A percentile compares a stretch with the other conserved stretches of the same genome.
Evolutionary conservation across 352 stramenopile genomes (phyloP).

Genomic region (Pythium plurisporium): DNA sequence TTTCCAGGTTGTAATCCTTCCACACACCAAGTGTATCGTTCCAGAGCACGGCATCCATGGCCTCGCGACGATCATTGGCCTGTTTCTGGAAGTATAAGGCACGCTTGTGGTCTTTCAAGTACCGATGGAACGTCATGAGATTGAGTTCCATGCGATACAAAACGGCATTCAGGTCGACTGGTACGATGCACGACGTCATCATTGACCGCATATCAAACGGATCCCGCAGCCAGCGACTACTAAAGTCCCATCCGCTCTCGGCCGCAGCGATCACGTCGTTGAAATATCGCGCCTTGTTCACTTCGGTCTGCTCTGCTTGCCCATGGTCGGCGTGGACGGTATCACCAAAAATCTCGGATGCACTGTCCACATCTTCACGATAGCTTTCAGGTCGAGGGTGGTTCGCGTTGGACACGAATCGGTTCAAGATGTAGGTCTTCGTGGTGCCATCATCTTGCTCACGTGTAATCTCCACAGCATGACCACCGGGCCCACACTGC

Average conservation of each 20-base stretch:
- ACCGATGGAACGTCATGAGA: slow-evolving; percentile 54
- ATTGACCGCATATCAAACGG: slow-evolving; percentile 67
- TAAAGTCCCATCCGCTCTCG: slow-evolving; percentile 91
- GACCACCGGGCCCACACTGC: slow-evolving; percentile 52
- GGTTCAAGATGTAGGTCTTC: slow-evolving; percentile 54
- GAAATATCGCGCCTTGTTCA: slow-evolving; percentile 72
- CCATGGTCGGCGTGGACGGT: slow-evolving; percentile 27
- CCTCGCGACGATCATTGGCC: slow-evolving; percentile 33
- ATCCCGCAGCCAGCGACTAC: slow-evolving; percentile 74
- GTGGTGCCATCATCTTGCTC: neutral
- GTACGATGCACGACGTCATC: slow-evolving; percentile 60
- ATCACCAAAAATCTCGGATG: slow-evolving; percentile 56
- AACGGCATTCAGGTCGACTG: slow-evolving; percentile 84
- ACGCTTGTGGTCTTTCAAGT: slow-evolving; percentile 40
- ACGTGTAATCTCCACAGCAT: slow-evolving; percentile 47
- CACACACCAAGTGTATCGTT: slow-evolving; percentile 45
- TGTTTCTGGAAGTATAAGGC: slow-evolving; percentile 40
- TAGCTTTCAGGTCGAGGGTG: slow-evolving; percentile 85
- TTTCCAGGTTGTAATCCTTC: slow-evolving; percentile 74
- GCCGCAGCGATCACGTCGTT: slow-evolving; percentile 78
- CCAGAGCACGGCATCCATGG: slow-evolving; percentile 76
- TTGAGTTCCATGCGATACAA: slow-evolving; percentile 79
- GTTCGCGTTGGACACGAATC: slow-evolving; percentile 71
- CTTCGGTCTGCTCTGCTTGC: slow-evolving; percentile 32
- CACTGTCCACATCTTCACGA: slow-evolving; percentile 69